Evolutionary conservation across 139 green algal species (phyloP), one percentile per base, ranked within the genome.

Genomic region (Chlamydomonas asymmetrica): DNA sequence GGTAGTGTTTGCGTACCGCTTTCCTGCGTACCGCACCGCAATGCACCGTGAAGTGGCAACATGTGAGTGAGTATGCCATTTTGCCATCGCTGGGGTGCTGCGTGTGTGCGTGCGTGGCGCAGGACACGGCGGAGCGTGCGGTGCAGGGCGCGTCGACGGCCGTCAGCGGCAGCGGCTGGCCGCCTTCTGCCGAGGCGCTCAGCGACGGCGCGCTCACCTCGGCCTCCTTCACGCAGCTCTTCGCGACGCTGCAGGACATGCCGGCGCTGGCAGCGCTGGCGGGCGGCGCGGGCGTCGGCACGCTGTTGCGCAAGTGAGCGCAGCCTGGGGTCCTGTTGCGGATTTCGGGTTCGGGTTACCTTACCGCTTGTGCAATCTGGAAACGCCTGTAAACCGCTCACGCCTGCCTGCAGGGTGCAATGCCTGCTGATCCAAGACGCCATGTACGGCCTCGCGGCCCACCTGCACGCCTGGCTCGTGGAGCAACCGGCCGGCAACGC

Each of bases 391-490:
- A n/a, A n/a, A n/a, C n/a, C n/a, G n/a, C n/a, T n/a, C n/a, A n/a
- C n/a, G n/a, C n/a, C n/a, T n/a, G n/a, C n/a, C n/a, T n/a, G n/a
- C n/a, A n/a, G n/a, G 54, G 65, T 85, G 13, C 80, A 81, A 74
- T 69, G 73, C 34, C 69, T 80, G 52, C 63, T 85, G 13, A 62
- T 85, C 2, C 66, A 63, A 38, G 80, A 72, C 37, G 45, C 57
- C 41, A 74, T 85, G 69, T 27, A 64, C 37, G 63, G 13, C 25
- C 64, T 85, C 1, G 38, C 56, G 2, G 7, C 29, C 23, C 69
- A 80, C 63, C 80, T 85, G 37, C 69, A 79, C 66, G 8, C 22
- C n/a, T 66, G 66, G 61, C 73, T 84, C 22, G 76, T 78, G 4
- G 59, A 59, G 0, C 66, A 45, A 18, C 31, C n/a, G n/a, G n/a